Conservation (phyloP, 2,329 filamentous ascomycete species). For the Mycosphaerella arachidis region DNA sequence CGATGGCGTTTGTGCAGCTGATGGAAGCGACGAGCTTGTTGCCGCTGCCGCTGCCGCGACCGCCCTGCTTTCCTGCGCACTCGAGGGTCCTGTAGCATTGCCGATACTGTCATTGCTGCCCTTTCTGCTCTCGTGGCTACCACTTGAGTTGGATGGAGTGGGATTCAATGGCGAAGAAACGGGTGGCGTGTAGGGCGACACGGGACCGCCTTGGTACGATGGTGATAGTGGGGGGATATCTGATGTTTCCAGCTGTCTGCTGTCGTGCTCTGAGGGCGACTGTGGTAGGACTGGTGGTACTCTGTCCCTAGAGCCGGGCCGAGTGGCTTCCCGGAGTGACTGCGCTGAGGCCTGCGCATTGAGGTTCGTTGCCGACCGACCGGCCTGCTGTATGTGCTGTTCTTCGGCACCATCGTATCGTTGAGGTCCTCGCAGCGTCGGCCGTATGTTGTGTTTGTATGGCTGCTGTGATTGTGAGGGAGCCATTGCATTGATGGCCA, state of each 20-base stretch:
- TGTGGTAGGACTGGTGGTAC: not conserved
- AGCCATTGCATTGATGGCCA: slow-evolving; percentile 19
- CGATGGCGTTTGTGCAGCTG: not conserved
- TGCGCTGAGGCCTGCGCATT: slow-evolving; percentile 34
- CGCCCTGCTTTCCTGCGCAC: not conserved
- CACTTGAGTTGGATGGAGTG: slow-evolving; percentile 15
- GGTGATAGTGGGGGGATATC: slow-evolving; percentile 5
- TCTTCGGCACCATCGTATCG: slow-evolving; percentile 25
- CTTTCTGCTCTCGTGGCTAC: slow-evolving; percentile 12
- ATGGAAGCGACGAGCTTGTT: not conserved
- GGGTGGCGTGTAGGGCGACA: slow-evolving; percentile 15
- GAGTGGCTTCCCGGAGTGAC: slow-evolving; percentile 30
- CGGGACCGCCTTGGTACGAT: slow-evolving; percentile 5
- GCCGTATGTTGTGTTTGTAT: slow-evolving; percentile 17
- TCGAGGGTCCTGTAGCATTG: slow-evolving; percentile 8
- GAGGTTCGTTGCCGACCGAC: slow-evolving; percentile 30
- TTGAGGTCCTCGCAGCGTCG: slow-evolving; percentile 17
- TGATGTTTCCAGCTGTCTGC: slow-evolving; percentile 3
- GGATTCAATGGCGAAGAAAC: slow-evolving; percentile 20
- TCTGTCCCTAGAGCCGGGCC: slow-evolving; percentile 14
- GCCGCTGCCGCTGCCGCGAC: not conserved
- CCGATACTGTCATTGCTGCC: slow-evolving; percentile 20
- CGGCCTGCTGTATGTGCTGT: slow-evolving; percentile 29
- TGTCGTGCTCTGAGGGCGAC: slow-evolving; percentile 1
- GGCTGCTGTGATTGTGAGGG: slow-evolving; percentile 12